Percentiles rank a stretch among this genome's conserved stretches.
Evolutionary conservation across 1,284 basidiomycete genomes (phyloP).

Genomic region (Melampsora americana): DNA sequence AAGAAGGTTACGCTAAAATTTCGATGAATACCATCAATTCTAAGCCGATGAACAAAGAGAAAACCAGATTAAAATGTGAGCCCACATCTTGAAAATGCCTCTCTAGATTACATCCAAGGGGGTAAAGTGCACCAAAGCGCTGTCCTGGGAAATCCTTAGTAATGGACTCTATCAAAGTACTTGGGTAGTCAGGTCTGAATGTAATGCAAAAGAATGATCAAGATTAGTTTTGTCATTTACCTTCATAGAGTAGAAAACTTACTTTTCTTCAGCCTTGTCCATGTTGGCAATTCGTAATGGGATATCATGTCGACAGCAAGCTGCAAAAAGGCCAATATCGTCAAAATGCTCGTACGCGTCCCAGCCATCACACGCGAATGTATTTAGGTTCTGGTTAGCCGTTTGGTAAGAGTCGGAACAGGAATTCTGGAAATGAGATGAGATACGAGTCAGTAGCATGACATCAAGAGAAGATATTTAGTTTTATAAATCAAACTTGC

Average conservation of each 20-base stretch:
- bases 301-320: constrained; percentile 14
- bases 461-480: not conserved
- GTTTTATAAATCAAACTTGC: not conserved
- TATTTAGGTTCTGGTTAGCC: not conserved
- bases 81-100: not conserved
- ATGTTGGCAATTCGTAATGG: not conserved
- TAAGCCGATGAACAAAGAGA: not conserved
- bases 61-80: no score
- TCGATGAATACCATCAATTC: not conserved
- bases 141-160: not conserved
- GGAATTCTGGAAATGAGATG: not conserved
- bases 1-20: not conserved
- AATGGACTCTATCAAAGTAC: not conserved
- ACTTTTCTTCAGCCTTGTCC: not conserved
- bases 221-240: not conserved
- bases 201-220: not conserved
- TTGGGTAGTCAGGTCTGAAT: constrained; percentile 5
- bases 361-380: not conserved
- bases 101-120: constrained; percentile 7
- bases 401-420: constrained; percentile 15
- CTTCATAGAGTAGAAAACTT: not conserved
- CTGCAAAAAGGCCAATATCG: constrained; percentile 18
- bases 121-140: constrained; percentile 3
- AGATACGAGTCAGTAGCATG: not conserved
- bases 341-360: not conserved